Evolutionary conservation across 805 yeast genomes (phyloP).

Genomic region (Danielozyma ontarioensis): DNA sequence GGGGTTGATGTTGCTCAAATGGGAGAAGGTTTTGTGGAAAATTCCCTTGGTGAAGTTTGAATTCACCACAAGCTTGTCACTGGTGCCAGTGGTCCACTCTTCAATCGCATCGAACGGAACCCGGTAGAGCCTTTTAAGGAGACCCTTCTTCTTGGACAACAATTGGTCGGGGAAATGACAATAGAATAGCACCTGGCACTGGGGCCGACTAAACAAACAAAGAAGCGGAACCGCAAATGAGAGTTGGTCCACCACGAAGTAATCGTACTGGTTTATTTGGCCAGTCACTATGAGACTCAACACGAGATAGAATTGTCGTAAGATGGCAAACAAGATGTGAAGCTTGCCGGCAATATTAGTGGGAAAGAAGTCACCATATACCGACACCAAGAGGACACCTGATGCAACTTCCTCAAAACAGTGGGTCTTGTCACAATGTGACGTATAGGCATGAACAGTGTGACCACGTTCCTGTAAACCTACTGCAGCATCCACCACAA

Average conservation of each 20-base stretch:
- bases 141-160: constrained; percentile 51
- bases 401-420: constrained; percentile 84
- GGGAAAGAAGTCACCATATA: constrained; percentile 83
- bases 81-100: constrained; percentile 66
- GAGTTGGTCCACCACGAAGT: constrained; percentile 82
- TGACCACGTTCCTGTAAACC: constrained; percentile 69
- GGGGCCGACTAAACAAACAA: constrained; percentile 32
- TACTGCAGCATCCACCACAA: constrained; percentile 93
- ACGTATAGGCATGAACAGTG: constrained; percentile 68
- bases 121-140: constrained; percentile 63
- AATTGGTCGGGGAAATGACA: constrained; percentile 95
- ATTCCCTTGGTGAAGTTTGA: constrained; percentile 75
- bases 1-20: constrained; percentile 35
- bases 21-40: constrained; percentile 59
- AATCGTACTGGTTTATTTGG: constrained; percentile 51
- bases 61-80: constrained; percentile 84
- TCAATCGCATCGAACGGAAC: constrained; percentile 81
- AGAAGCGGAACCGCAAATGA: constrained; percentile 78
- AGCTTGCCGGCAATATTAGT: constrained; percentile 60
- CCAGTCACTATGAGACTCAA: constrained; percentile 42
- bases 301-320: constrained; percentile 73
- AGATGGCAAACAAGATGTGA: constrained; percentile 73
- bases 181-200: constrained; percentile 67
- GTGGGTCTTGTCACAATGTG: constrained; percentile 83
- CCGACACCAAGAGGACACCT: constrained; percentile 56